Evolutionary conservation across 2,329 filamentous ascomycete genomes (phyloP).

Genomic region (Aureobasidium melanogenum): DNA sequence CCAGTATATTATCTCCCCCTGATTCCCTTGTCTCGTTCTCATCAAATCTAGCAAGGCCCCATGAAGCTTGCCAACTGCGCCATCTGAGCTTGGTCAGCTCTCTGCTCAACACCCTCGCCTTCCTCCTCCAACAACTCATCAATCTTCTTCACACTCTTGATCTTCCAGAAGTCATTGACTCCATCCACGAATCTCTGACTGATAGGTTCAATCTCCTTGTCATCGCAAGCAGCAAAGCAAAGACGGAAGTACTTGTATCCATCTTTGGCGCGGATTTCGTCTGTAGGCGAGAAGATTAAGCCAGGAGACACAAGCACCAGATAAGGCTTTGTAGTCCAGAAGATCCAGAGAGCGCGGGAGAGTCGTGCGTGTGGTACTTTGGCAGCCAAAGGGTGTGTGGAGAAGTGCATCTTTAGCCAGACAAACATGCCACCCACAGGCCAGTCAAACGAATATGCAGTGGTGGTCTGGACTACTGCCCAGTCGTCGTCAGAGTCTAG

Average conservation of each 20-base stretch:
- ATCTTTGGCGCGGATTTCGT: slow-evolving; percentile 46
- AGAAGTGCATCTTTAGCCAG: slow-evolving; percentile 67
- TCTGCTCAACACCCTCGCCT: slow-evolving; percentile 14
- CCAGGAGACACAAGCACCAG: slow-evolving; percentile 65
- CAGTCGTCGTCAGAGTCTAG: slow-evolving; percentile 47
- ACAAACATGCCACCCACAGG: slow-evolving; percentile 88
- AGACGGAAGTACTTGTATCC: slow-evolving; percentile 68
- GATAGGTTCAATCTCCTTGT: slow-evolving; percentile 55
- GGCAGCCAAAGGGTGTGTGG: slow-evolving; percentile 60
- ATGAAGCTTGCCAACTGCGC: slow-evolving; percentile 4
- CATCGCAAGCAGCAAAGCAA: slow-evolving; percentile 78
- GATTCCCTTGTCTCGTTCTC: too few species aligned
- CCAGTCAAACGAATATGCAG: slow-evolving; percentile 67
- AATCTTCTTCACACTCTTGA: slow-evolving; percentile 58
- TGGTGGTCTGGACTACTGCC: slow-evolving; percentile 65
- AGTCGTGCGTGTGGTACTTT: slow-evolving; percentile 46
- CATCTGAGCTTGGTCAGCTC: not conserved
- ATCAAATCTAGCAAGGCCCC: slow-evolving; percentile 7
- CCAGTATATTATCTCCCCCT: not conserved
- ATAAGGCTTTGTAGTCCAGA: slow-evolving; percentile 60
- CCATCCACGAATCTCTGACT: slow-evolving; percentile 59
- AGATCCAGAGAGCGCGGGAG: slow-evolving; percentile 59
- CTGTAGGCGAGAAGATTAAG: slow-evolving; percentile 60
- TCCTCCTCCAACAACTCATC: slow-evolving; percentile 49
- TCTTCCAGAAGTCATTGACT: slow-evolving; percentile 65